phyloP scores from a whole-genome alignment of 2,329 filamentous ascomycete species.

The Pseudogymnoascus sp. region DNA sequence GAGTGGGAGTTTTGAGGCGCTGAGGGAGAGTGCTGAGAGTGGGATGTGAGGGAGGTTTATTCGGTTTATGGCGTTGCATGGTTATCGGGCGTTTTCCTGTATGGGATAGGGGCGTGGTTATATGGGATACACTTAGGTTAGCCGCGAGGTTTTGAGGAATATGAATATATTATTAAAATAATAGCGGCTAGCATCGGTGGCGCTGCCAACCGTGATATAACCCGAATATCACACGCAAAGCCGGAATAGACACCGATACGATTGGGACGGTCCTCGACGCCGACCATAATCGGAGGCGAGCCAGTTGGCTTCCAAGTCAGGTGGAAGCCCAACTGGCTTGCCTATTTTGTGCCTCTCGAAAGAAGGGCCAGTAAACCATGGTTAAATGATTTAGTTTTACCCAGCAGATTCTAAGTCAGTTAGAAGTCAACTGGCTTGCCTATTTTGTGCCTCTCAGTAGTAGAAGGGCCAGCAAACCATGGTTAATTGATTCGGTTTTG shows the following conservation, averaged over 20 bases:
- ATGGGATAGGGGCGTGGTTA: background rate
- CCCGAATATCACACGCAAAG: background rate
- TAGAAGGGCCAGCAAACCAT: too few species aligned
- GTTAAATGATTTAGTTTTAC: too few species aligned
- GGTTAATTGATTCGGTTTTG: too few species aligned
- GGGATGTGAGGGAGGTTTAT: conserved; percentile 19
- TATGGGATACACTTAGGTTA: background rate
- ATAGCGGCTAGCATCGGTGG: background rate
- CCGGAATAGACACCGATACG: background rate
- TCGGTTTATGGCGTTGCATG: background rate
- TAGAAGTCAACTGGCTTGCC: too few species aligned
- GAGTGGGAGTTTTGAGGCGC: conserved; percentile 21
- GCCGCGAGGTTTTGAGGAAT: background rate
- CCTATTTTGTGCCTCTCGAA: too few species aligned
- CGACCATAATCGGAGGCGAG: background rate
- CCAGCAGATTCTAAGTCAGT: too few species aligned
- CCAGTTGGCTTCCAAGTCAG: background rate
- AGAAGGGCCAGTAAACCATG: too few species aligned
- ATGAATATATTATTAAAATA: background rate
- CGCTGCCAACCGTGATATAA: background rate
- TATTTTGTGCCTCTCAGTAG: too few species aligned
- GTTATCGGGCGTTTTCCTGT: background rate
- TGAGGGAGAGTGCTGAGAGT: conserved; percentile 22
- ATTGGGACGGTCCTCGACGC: background rate
- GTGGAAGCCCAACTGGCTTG: too few species aligned